Percentiles rank a stretch among this genome's conserved stretches.
Conservation (phyloP, 352 stramenopile species). For the Pythium biforme region DNA sequence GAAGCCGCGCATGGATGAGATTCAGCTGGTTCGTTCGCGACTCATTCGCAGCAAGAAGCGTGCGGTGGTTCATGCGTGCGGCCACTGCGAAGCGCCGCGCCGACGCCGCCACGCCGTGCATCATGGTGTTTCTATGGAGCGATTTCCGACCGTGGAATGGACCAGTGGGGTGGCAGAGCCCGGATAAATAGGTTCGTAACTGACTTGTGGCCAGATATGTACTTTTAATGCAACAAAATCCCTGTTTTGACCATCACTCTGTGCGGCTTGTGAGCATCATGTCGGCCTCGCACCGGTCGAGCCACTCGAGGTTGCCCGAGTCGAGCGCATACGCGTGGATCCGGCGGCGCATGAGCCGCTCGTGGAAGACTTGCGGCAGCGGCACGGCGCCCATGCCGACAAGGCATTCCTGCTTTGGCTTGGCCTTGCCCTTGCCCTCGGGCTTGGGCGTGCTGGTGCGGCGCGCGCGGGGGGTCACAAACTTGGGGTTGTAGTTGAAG, state of each 20-base stretch:
- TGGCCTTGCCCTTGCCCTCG: slow-evolving; percentile 15
- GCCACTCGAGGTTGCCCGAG: slow-evolving; percentile 25
- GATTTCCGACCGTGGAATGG: too few relatives aligned
- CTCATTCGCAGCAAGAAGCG: neutral
- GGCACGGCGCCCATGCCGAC: slow-evolving; percentile 18
- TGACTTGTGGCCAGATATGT: slow-evolving; percentile 4
- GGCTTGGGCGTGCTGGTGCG: slow-evolving; percentile 15
- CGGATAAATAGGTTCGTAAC: slow-evolving; percentile 22
- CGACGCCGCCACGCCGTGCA: neutral
- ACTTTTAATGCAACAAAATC: slow-evolving; percentile 11
- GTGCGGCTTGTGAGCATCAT: neutral
- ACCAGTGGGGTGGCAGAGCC: too few relatives aligned
- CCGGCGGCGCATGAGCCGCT: slow-evolving; percentile 27
- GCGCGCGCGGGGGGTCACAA: slow-evolving; percentile 36
- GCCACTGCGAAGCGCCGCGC: slow-evolving; percentile 3
- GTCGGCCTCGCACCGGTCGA: slow-evolving; percentile 26
- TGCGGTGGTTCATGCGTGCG: neutral
- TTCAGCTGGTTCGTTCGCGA: neutral
- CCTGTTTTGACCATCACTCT: slow-evolving; percentile 15
- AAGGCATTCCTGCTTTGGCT: slow-evolving; percentile 15
- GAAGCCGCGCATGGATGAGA: neutral
- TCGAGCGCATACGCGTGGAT: slow-evolving; percentile 30
- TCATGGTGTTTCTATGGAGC: neutral
- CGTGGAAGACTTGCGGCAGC: slow-evolving; percentile 20
- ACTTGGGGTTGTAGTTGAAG: slow-evolving; percentile 51